phyloP scores from a whole-genome alignment of 2,329 filamentous ascomycete genomes.

The Sporothrix brasiliensis region DNA sequence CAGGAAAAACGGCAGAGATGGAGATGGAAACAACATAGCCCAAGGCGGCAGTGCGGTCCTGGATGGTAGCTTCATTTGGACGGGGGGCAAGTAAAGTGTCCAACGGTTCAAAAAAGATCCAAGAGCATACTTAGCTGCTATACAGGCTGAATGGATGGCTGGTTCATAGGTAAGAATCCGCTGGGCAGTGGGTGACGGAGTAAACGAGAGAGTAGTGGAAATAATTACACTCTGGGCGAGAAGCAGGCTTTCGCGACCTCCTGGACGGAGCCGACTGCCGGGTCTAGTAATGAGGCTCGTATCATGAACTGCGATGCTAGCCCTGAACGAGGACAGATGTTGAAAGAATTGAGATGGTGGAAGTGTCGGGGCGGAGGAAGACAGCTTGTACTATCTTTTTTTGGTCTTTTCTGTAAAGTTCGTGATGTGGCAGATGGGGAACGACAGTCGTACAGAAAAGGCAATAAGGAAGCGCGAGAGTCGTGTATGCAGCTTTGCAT shows the following conservation, averaged over 20 bases:
- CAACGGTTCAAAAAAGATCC: not conserved
- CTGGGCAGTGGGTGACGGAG: not conserved
- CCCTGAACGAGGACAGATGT: not conserved
- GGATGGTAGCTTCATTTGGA: constrained; percentile 23
- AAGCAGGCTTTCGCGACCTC: not conserved
- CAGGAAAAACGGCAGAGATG: constrained; percentile 18
- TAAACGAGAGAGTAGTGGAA: not conserved
- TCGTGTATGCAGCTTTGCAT: not conserved
- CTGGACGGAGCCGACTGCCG: not conserved
- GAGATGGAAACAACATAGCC: constrained; percentile 11
- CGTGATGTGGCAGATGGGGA: not conserved
- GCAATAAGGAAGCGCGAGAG: not conserved
- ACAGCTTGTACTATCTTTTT: not conserved
- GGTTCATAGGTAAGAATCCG: not conserved
- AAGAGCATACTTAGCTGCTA: constrained; percentile 11
- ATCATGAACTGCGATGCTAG: not conserved
- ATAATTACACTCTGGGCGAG: not conserved
- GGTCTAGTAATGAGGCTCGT: constrained; percentile 15
- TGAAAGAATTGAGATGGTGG: not conserved
- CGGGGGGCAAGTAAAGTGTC: not conserved
- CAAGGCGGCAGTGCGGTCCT: not conserved
- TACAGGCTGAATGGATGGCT: constrained; percentile 19
- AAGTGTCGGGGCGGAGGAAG: not conserved
- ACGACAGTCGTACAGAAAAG: not conserved
- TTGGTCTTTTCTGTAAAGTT: not conserved